Evolutionary conservation across 768 basidiomycete genomes (phyloP).

Genomic region (Thelephora ganbajun): DNA sequence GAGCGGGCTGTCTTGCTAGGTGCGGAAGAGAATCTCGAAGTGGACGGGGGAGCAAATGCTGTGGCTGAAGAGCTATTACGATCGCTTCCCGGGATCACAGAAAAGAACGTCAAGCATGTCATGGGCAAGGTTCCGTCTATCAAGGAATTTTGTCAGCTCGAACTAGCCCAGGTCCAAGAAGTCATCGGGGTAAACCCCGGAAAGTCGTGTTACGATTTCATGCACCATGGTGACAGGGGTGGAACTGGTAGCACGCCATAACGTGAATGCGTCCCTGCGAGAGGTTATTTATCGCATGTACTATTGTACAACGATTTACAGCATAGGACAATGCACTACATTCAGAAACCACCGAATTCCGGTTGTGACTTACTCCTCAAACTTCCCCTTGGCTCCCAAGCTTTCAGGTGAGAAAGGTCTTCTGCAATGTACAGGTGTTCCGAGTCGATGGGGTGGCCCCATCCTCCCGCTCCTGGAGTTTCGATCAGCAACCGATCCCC

Average conservation of each 20-base stretch:
- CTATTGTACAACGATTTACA: too few species aligned
- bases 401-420: constrained; percentile 20
- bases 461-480: constrained; percentile 87
- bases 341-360: constrained; percentile 25
- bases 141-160: constrained; percentile 57
- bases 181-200: constrained; percentile 76
- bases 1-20: constrained; percentile 66
- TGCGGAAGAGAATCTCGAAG: constrained; percentile 58
- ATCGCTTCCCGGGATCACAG: constrained; percentile 70
- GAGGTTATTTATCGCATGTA: too few species aligned
- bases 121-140: constrained; percentile 72
- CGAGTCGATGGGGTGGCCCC: constrained; percentile 32
- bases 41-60: constrained; percentile 53
- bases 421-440: constrained; percentile 14
- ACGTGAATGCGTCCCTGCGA: too few species aligned
- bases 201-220: constrained; percentile 66
- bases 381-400: constrained; percentile 64
- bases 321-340: neutral
- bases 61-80: constrained; percentile 76
- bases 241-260: too few species aligned
- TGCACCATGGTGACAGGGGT: constrained; percentile 49
- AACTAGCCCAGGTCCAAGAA: constrained; percentile 45
- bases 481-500: constrained; percentile 71
- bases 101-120: constrained; percentile 76
- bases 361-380: constrained; percentile 51